Percentiles rank a stretch among this genome's conserved stretches.
phyloP scores from a whole-genome alignment of 495 filamentous ascomycete genomes.

The Viridothelium virens region DNA sequence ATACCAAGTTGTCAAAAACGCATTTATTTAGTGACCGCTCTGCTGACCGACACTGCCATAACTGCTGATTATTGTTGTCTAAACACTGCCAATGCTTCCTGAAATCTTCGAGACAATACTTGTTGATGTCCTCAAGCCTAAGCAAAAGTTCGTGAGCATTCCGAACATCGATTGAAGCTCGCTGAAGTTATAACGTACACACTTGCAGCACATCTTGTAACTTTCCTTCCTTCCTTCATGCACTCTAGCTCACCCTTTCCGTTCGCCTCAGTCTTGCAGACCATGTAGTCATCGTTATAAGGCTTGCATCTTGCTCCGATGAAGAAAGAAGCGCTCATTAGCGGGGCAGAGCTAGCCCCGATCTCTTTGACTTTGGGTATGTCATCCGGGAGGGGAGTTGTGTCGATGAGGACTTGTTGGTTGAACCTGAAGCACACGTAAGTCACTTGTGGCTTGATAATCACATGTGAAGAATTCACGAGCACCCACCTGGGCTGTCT shows the following conservation, averaged over 20 bases:
- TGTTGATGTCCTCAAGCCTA: slow-evolving; percentile 93
- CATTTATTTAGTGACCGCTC: slow-evolving; percentile 86
- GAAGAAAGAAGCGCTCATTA: slow-evolving; percentile 89
- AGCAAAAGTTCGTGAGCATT: slow-evolving; percentile 3
- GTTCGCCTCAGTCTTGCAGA: slow-evolving; percentile 87
- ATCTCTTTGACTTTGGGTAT: slow-evolving; percentile 90
- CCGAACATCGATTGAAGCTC: background rate
- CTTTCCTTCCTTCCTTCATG: slow-evolving; percentile 89
- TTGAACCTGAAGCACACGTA: slow-evolving; percentile 62
- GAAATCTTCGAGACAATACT: slow-evolving; percentile 84
- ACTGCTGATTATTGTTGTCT: slow-evolving; percentile 92
- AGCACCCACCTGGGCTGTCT: slow-evolving; percentile 35
- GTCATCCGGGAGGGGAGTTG: slow-evolving; percentile 82
- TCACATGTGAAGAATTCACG: background rate
- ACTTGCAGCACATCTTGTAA: slow-evolving; percentile 89
- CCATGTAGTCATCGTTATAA: slow-evolving; percentile 99
- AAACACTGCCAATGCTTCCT: slow-evolving; percentile 88
- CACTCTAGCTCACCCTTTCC: slow-evolving; percentile 90
- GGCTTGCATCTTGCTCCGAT: slow-evolving; percentile 90
- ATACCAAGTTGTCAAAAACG: slow-evolving; percentile 89
- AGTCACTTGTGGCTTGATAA: slow-evolving; percentile 21
- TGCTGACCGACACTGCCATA: slow-evolving; percentile 75
- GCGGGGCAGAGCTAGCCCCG: slow-evolving; percentile 81
- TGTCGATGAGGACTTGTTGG: slow-evolving; percentile 86
- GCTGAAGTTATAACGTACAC: slow-evolving; percentile 60